Percentiles rank a stretch among this genome's conserved stretches.
These are phyloP conservation scores for Juglanconis juglandina DNA, from an alignment of 2,329 filamentous ascomycete species.

Conservation along the genomic window DNA sequence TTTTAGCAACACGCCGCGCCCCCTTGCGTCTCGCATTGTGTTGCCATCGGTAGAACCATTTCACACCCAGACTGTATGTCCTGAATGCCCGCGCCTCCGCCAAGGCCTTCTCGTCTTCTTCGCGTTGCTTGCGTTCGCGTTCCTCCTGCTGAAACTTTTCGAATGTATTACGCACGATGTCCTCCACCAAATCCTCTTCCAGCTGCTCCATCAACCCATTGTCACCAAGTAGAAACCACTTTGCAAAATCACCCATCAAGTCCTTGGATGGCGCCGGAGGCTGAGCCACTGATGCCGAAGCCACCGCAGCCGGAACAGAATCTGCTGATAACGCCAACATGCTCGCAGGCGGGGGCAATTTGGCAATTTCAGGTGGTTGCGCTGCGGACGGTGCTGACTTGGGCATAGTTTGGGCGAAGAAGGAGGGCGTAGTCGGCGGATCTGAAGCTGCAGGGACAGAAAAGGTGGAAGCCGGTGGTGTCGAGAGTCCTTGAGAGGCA, in stretches of 20 bases:
- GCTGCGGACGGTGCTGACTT: neutral
- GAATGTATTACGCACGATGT: constrained; percentile 42
- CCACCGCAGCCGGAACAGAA: too few species aligned
- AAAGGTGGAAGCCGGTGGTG: neutral
- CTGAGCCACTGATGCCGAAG: neutral
- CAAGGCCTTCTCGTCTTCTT: constrained; percentile 47
- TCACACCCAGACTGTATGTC: constrained; percentile 47
- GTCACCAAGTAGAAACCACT: constrained; percentile 55
- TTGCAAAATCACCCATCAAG: constrained; percentile 46
- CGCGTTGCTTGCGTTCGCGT: constrained; percentile 38
- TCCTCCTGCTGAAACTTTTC: constrained; percentile 38
- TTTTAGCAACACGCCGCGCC: constrained; percentile 47
- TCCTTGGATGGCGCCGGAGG: constrained; percentile 29
- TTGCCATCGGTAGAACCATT: constrained; percentile 57
- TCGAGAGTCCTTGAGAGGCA: neutral
- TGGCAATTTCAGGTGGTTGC: neutral
- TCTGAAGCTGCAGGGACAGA: neutral
- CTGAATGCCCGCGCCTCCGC: constrained; percentile 47
- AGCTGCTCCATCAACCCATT: constrained; percentile 51
- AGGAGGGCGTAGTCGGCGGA: neutral
- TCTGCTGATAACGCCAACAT: neutral
- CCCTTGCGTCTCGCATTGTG: constrained; percentile 45
- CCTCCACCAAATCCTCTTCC: constrained; percentile 41
- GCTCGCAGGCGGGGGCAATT: neutral
- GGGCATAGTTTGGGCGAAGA: neutral